Percentiles rank a stretch among this genome's conserved stretches.
Evolutionary conservation across 2,329 filamentous ascomycete genomes (phyloP).

Genomic region (Hypoxylon sp.): DNA sequence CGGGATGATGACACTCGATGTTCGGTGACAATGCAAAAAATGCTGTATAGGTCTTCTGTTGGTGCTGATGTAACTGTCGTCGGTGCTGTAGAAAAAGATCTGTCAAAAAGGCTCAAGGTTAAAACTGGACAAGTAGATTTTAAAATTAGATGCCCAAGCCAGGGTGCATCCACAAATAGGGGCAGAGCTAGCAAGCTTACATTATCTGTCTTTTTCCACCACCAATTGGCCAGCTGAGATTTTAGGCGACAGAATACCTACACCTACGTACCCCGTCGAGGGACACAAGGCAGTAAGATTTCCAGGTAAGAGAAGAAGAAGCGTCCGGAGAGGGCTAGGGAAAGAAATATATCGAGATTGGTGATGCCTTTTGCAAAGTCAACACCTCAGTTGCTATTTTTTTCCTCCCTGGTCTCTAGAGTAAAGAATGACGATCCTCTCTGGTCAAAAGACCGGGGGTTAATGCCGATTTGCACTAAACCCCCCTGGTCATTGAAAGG

Average conservation of each 20-base stretch:
- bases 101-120: constrained; percentile 32
- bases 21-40: constrained; percentile 20
- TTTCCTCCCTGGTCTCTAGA: constrained; percentile 19
- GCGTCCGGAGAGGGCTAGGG: neutral
- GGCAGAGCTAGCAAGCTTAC: constrained; percentile 44
- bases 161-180: constrained; percentile 42
- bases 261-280: constrained; percentile 10
- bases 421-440: constrained; percentile 39
- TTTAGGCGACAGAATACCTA: constrained; percentile 33
- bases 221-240: constrained; percentile 38
- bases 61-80: constrained; percentile 8
- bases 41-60: constrained; percentile 5
- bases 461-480: constrained; percentile 39
- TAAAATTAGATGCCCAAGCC: constrained; percentile 42
- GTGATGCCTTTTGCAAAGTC: constrained; percentile 21
- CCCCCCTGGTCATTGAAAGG: constrained; percentile 37
- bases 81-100: constrained; percentile 36
- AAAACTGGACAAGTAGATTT: constrained; percentile 41
- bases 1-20: constrained; percentile 6
- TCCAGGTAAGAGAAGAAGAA: constrained; percentile 8
- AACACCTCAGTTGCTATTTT: constrained; percentile 9
- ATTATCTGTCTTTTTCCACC: constrained; percentile 32
- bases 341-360: constrained; percentile 23
- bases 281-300: constrained; percentile 23
- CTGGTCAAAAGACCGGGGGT: constrained; percentile 41